These are phyloP conservation scores for Podila minutissima DNA, from an alignment of 192 early-diverging fungal genomes.

Conservation along the genomic window DNA sequence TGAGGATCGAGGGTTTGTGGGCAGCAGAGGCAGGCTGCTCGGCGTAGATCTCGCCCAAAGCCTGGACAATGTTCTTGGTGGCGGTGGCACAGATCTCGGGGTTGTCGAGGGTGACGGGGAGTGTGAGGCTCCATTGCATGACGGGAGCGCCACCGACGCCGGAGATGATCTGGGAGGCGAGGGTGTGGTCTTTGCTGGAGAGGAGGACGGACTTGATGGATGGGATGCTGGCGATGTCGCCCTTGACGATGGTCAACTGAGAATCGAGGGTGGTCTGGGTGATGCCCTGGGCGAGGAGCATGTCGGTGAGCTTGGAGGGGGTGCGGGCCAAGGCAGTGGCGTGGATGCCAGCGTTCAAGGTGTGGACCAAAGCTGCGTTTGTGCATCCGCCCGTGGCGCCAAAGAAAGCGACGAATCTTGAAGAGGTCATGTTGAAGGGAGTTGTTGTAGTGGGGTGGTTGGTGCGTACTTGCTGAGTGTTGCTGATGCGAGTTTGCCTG, in stretches of 20 bases:
- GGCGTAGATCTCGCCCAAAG: conserved; percentile 22
- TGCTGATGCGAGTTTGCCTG: no score
- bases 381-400: conserved; percentile 45
- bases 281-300: conserved; percentile 37
- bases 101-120: conserved; percentile 29
- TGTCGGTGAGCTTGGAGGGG: conserved; percentile 33
- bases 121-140: conserved; percentile 7
- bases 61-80: conserved; percentile 7
- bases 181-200: conserved; percentile 6
- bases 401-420: conserved; percentile 41
- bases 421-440: background rate
- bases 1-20: conserved; percentile 23
- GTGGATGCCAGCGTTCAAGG: conserved; percentile 26
- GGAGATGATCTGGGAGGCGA: conserved; percentile 45
- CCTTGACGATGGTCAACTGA: conserved; percentile 33
- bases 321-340: conserved; percentile 42
- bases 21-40: conserved; percentile 7
- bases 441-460: no score
- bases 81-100: no score
- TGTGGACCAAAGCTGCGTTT: conserved; percentile 33
- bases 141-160: conserved; percentile 34
- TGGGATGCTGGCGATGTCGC: conserved; percentile 21
- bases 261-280: conserved; percentile 12
- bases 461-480: no score
- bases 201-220: conserved; percentile 28